Base-by-base conservation (phyloP, 257 asterid genomes). In the Cynanchum wilfordii region DNA sequence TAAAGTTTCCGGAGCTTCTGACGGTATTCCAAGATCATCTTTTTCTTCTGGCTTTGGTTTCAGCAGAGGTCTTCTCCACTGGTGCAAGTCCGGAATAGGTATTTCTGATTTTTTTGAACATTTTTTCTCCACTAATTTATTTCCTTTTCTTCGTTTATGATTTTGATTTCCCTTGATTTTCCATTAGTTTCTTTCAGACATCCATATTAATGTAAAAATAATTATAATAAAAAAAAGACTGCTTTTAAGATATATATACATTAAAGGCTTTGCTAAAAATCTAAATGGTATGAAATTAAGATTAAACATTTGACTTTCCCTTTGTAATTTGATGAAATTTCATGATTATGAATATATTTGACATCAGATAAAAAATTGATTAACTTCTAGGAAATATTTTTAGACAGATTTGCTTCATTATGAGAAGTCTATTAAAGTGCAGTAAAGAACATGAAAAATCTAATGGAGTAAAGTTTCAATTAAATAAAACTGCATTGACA, bases 41-140 rank as follows among this genome's bases (percentile, higher is more conserved):
- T 42, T 63, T 82, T 78, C 76, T 82, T 81, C 69, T 68, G 78
- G 75, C 68, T 45, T 70, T 47, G 67, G 59, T 1, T 66, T 54
- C 25, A 24, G 67, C 42, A 58, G 50, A 50, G 60, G 17, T 71
- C n/a, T 51, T 72, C 44, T 86, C 96, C 68, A 70, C 88, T 50
- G 68, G 88, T 63, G 76, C 93, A 56, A 72, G 86, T 59, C 70
- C 89, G 44, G 86, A 82, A 55, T 90, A 84, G 90, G 97, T 78
- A 15, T 2, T 36, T 36, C 40, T 4, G 40, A 36, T 36, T 36
- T 36, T 36, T 4, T n/a, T n/a, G 40, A 36, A 36, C 40, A 36
- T 63, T 1, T 66, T 44, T 66, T n/a, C 54, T 8, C 3, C 29
- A 38, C 19, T 12, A 1, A 1, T 30, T 15, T 20, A 10, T 30